Base-by-base conservation (phyloP, 1,139 yeast genomes). In the Hemisphaericaspora xylanilytica region DNA sequence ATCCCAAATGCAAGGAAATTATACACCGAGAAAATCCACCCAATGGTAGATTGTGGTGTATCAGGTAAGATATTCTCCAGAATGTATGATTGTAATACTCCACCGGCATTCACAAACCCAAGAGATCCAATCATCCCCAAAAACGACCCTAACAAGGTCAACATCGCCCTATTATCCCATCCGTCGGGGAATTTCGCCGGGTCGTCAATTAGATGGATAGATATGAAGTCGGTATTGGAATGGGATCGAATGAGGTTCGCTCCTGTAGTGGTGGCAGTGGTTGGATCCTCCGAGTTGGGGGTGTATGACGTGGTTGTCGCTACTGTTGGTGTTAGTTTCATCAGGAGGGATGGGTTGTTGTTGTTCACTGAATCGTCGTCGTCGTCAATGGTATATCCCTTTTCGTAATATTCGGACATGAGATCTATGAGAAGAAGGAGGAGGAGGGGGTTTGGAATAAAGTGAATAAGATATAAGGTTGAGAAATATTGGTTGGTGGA, bases 21-120 rank as follows among this genome's bases (percentile, higher is more conserved):
- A 43, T 59, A 59, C 18, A 61, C 43, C 4, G 66, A 59, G 45
- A 63, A 64, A 9, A 64, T 61, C 69, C 68, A 64, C 3, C 61
- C 65, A 1, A 63, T 50, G 3, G 59, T 49, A 9, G 65, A 54
- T 4, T 55, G 46, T 1, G 53, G 41, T 5, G 47, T 46, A 25
- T 47, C 41, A 4, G 47, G 40, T 10, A 63, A 44, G 11, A 56
- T 46, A 34, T 51, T 41, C 2, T 51, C 46, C 12, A 45, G 36
- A 3, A 64, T 43, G 39, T 62, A 62, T 30, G 51, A 51, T 41
- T 60, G 60, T 6, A 59, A 38, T 5, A 61, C 65, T 3, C 68
- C 68, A 12, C 52, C 51, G 2, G 61, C 48, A 41, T 59, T 61
- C n/a, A 57, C 52, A 42, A 59, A 50, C 2, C 63, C 63, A 32